Conservation (phyloP, 257 asterid genomes). For the Asclepias syriaca region DNA sequence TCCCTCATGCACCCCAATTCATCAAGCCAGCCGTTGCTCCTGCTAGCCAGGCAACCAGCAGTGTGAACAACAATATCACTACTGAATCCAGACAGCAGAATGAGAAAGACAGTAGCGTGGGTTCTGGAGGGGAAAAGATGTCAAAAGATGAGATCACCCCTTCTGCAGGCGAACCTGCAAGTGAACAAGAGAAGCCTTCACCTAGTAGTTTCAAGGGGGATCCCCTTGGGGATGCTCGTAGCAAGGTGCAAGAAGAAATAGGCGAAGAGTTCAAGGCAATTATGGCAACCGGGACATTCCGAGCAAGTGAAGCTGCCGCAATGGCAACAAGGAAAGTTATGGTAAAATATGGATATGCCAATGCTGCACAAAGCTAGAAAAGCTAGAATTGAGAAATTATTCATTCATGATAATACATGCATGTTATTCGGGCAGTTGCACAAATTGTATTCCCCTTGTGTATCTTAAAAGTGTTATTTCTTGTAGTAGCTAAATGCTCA, state of each 20-base stretch:
- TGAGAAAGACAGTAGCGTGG: conserved; percentile 7
- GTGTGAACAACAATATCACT: conserved; percentile 11
- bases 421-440: too few relatives aligned
- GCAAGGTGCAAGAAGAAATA: conserved; percentile 83
- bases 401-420: background rate
- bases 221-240: conserved; percentile 73
- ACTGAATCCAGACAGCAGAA: conserved; percentile 12
- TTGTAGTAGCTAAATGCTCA: background rate
- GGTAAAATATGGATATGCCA: conserved; percentile 62
- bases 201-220: conserved; percentile 29
- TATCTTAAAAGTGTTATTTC: background rate
- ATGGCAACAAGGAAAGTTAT: conserved; percentile 85
- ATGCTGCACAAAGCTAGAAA: conserved; percentile 53
- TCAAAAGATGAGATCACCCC: conserved; percentile 5
- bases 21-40: conserved; percentile 38
- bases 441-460: background rate
- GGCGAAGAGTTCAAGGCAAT: conserved; percentile 73
- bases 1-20: conserved; percentile 81
- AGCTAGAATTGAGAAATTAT: conserved; percentile 26
- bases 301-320: conserved; percentile 97
- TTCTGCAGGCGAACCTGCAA: conserved; percentile 5
- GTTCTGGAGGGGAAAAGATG: conserved; percentile 5
- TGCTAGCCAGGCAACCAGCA: conserved; percentile 26
- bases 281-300: conserved; percentile 84
- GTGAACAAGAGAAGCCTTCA: conserved; percentile 24